Percentiles rank a stretch among this genome's conserved stretches.
phyloP scores from a whole-genome alignment of 2,329 filamentous ascomycete genomes.

The Hypoxylon sp. region DNA sequence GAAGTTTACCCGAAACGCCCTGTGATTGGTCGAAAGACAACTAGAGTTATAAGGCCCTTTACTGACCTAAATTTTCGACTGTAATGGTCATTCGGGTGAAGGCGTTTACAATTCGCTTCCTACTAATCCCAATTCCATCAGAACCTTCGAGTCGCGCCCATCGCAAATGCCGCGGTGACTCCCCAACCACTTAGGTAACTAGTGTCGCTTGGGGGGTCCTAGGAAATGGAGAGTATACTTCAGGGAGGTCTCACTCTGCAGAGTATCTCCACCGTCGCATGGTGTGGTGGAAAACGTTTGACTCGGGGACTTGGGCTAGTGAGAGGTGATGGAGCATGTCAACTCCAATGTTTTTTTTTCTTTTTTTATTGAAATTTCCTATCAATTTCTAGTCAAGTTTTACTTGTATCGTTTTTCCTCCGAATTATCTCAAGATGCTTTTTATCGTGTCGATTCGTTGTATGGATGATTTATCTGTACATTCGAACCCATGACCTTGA shows the following conservation, averaged over 20 bases:
- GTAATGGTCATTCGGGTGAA: constrained; percentile 70
- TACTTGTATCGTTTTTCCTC: neutral
- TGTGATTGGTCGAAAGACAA: too few species aligned
- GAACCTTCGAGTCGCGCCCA: constrained; percentile 68
- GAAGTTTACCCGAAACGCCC: constrained; percentile 15
- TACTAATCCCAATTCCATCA: constrained; percentile 63
- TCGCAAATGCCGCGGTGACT: constrained; percentile 72
- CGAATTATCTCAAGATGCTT: neutral
- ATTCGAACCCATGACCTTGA: constrained; percentile 21
- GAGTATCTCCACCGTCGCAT: constrained; percentile 75
- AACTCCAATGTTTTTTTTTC: constrained; percentile 54
- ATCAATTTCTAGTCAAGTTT: neutral
- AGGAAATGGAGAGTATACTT: constrained; percentile 75
- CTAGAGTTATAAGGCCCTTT: too few species aligned
- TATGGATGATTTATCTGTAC: neutral
- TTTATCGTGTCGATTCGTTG: too few species aligned
- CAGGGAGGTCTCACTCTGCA: constrained; percentile 78
- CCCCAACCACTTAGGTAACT: constrained; percentile 73
- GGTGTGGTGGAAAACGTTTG: constrained; percentile 74
- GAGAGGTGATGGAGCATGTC: constrained; percentile 63
- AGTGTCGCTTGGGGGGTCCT: constrained; percentile 69
- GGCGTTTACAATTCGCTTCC: constrained; percentile 61
- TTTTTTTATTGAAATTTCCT: constrained; percentile 44
- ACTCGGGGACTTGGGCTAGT: constrained; percentile 66
- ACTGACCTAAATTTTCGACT: too few species aligned